Percentiles rank a stretch among this genome's conserved stretches.
Evolutionary conservation across 495 filamentous ascomycete species (phyloP).

Genomic region (Aspergillus conjunctus): DNA sequence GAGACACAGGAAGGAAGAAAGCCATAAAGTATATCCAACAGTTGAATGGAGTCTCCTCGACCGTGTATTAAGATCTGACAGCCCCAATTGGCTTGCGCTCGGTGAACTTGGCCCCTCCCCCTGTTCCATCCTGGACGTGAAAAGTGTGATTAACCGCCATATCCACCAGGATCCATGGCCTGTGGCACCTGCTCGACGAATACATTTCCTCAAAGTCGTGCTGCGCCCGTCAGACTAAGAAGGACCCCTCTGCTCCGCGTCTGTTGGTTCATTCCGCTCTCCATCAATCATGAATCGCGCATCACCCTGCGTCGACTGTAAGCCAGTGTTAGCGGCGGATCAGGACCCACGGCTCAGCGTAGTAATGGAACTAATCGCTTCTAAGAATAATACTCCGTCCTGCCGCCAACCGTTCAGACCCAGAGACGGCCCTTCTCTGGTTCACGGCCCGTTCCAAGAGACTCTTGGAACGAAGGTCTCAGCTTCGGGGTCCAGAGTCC

Average conservation of each 20-base stretch:
- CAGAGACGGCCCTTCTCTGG: constrained; percentile 16
- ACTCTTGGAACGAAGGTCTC: constrained; percentile 20
- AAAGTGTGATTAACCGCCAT: constrained; percentile 21
- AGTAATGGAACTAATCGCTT: not conserved
- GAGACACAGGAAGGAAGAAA: not conserved
- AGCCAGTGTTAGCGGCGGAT: constrained; percentile 28
- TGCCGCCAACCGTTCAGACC: constrained; percentile 17
- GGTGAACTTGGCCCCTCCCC: constrained; percentile 8
- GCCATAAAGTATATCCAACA: constrained; percentile 2
- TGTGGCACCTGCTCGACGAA: constrained; percentile 16
- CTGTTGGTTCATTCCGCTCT: constrained; percentile 18
- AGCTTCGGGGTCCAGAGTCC: constrained; percentile 18
- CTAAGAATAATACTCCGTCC: not conserved
- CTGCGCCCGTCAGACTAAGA: constrained; percentile 18
- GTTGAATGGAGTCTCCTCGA: not conserved
- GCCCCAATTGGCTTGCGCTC: constrained; percentile 14
- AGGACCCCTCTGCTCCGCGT: constrained; percentile 21
- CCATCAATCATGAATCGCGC: constrained; percentile 25
- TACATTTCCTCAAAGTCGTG: constrained; percentile 7
- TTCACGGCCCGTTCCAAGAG: constrained; percentile 20
- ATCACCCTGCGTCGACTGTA: constrained; percentile 9
- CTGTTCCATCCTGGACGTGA: constrained; percentile 9
- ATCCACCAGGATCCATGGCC: constrained; percentile 19
- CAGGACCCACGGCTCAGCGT: constrained; percentile 30
- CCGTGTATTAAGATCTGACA: constrained; percentile 11